A percentile compares a stretch with the other conserved stretches of the same genome.
Evolutionary conservation across 2,329 filamentous ascomycete genomes (phyloP).

Genomic region (Epichloe gansuensis): DNA sequence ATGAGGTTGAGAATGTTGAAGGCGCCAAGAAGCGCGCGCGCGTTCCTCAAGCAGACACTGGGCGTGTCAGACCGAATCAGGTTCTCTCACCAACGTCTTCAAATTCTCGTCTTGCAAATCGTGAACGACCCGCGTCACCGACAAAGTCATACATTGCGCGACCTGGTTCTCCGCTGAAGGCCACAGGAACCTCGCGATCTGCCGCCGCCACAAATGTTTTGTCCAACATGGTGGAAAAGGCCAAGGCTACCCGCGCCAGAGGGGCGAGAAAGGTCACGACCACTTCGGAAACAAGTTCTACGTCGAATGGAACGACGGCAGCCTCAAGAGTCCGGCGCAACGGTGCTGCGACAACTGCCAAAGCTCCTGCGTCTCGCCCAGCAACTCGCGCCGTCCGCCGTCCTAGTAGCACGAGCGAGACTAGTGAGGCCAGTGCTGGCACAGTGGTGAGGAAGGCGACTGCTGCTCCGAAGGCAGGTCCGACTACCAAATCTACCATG

Average conservation of each 20-base stretch:
- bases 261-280: slow-evolving; percentile 32
- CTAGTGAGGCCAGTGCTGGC: slow-evolving; percentile 49
- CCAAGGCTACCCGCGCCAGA: slow-evolving; percentile 41
- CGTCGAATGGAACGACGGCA: slow-evolving; percentile 23
- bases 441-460: slow-evolving; percentile 48
- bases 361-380: slow-evolving; percentile 22
- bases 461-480: slow-evolving; percentile 17
- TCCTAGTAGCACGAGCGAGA: slow-evolving; percentile 47
- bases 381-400: slow-evolving; percentile 37
- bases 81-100: slow-evolving; percentile 73
- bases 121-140: slow-evolving; percentile 37
- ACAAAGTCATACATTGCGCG: slow-evolving; percentile 44
- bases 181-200: slow-evolving; percentile 25
- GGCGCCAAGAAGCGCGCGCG: slow-evolving; percentile 58
- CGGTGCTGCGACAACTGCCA: slow-evolving; percentile 19
- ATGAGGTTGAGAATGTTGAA: slow-evolving; percentile 43
- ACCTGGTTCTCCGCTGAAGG: slow-evolving; percentile 51
- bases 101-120: slow-evolving; percentile 53
- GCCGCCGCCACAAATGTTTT: slow-evolving; percentile 32
- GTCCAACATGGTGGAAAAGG: slow-evolving; percentile 47
- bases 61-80: slow-evolving; percentile 33
- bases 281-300: slow-evolving; percentile 30
- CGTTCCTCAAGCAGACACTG: slow-evolving; percentile 27
- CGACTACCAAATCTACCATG: slow-evolving; percentile 35
- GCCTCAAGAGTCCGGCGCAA: slow-evolving; percentile 22